Base-by-base conservation (phyloP, 2,329 filamentous ascomycete genomes). In the Colletotrichum ledebouriae region DNA sequence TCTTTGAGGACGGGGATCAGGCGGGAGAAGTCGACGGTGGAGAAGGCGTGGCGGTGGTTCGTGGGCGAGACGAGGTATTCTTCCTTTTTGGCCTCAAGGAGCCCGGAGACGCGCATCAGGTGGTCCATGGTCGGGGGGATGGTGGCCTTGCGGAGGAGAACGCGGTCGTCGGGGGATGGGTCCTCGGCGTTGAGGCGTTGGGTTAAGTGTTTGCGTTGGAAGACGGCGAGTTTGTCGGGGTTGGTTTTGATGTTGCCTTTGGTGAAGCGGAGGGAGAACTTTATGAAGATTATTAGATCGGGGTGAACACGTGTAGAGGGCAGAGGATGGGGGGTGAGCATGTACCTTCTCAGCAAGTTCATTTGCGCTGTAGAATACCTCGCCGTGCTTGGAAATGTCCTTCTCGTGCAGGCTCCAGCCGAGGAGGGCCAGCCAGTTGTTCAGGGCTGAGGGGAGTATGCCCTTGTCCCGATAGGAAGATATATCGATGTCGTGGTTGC, bases 191-290 rank as follows among this genome's bases (percentile, higher is more conserved):
- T 71, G 46, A 81, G 72, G 29, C 81, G 75, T 6, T 77, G 73
- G 34, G 76, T 77, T 17, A 77, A 73, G 75, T 95, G 93, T 53
- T 87, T 86, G 73, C 87, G 89, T 75, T 98, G 93, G 56, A 98
- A 86, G 77, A 90, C 93, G 73, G 88, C 86, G 15, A 98, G 85
- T 76, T 98, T 99, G 56, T 90, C 88, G 58, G 90, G 87, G 20
- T 92, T 89, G 17, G 98, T 93, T 13, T 92, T 91, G 6, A 94
- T 93, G 77, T 98, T 94, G 10, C 95, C 95, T 73, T 92, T 93
- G 3, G 94, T 98, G 80, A 98, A 97, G 75, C 94, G 94, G 72
- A 97, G 85, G 52, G 90, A 89, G 76, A 98, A 95, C 87, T 29
- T 29, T 93, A 68, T 15, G 49, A 4, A 25, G 13, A 29, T 49